Evolutionary conservation across 2,329 filamentous ascomycete species (phyloP).

Genomic region (Coniochaeta ligniaria): DNA sequence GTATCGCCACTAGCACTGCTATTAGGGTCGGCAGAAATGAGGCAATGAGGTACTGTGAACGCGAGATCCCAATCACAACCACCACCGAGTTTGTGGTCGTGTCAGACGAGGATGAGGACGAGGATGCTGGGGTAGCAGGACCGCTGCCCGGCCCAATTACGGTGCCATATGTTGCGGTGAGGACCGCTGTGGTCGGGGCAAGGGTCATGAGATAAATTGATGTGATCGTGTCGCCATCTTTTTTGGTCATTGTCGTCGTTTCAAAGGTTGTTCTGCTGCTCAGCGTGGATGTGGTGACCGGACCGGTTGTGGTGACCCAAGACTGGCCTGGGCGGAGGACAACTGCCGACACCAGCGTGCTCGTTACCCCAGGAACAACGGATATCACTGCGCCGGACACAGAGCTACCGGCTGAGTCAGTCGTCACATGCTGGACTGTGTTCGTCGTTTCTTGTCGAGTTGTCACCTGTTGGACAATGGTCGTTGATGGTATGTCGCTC

Average conservation of each 20-base stretch:
- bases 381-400: background rate
- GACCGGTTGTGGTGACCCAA: background rate
- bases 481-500: background rate
- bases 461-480: background rate
- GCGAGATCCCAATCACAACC: background rate
- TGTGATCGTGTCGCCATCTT: background rate
- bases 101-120: background rate
- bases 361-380: background rate
- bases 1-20: slow-evolving; percentile 1
- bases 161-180: background rate
- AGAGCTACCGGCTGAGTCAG: background rate
- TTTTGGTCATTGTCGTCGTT: background rate
- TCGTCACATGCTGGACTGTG: background rate
- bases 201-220: background rate
- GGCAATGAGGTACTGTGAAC: slow-evolving; percentile 2
- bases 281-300: background rate
- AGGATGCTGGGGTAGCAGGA: background rate
- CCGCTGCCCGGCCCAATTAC: background rate
- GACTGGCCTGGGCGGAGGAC: background rate
- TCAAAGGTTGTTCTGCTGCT: background rate
- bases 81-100: background rate
- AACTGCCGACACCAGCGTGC: background rate
- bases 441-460: background rate
- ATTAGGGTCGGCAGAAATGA: slow-evolving; percentile 5
- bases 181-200: background rate